Conservation (phyloP, 805 yeast species). For the Myxozyma vanderwaltii region DNA sequence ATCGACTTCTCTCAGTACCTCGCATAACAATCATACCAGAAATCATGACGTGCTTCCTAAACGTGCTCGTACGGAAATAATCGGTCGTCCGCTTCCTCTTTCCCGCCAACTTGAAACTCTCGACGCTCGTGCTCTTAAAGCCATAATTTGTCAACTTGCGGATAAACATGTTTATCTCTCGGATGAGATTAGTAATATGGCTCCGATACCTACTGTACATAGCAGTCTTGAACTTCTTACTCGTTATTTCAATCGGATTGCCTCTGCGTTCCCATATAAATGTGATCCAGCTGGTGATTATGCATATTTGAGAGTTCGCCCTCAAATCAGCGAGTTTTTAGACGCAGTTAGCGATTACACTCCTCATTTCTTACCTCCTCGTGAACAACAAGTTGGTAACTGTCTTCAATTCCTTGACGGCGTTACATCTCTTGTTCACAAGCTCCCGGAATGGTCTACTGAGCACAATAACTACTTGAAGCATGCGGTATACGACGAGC, state of each 20-base stretch:
- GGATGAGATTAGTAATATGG: constrained; percentile 50
- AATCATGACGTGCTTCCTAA: constrained; percentile 8
- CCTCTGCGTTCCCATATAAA: constrained; percentile 66
- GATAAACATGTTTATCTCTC: constrained; percentile 63
- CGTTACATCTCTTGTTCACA: constrained; percentile 60
- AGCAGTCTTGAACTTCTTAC: constrained; percentile 55
- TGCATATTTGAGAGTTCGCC: constrained; percentile 71
- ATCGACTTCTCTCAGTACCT: neutral
- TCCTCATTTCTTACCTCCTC: constrained; percentile 70
- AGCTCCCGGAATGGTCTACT: constrained; percentile 66
- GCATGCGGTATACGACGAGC: constrained; percentile 60
- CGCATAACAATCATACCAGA: neutral
- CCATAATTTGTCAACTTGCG: constrained; percentile 56
- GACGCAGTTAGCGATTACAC: constrained; percentile 74
- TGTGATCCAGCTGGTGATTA: constrained; percentile 75
- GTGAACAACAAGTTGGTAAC: constrained; percentile 55
- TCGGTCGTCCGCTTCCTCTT: constrained; percentile 64
- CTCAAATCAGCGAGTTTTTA: constrained; percentile 67
- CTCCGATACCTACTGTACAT: constrained; percentile 61
- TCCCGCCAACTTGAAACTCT: constrained; percentile 68
- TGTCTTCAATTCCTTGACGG: constrained; percentile 65
- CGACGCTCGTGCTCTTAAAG: constrained; percentile 57
- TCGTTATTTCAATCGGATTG: constrained; percentile 49
- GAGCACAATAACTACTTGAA: constrained; percentile 47
- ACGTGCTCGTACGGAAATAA: constrained; percentile 30